Percentiles rank a stretch among this genome's conserved stretches.
Conservation (phyloP, 2,329 filamentous ascomycete genomes). For the Thielaviopsis populi region DNA sequence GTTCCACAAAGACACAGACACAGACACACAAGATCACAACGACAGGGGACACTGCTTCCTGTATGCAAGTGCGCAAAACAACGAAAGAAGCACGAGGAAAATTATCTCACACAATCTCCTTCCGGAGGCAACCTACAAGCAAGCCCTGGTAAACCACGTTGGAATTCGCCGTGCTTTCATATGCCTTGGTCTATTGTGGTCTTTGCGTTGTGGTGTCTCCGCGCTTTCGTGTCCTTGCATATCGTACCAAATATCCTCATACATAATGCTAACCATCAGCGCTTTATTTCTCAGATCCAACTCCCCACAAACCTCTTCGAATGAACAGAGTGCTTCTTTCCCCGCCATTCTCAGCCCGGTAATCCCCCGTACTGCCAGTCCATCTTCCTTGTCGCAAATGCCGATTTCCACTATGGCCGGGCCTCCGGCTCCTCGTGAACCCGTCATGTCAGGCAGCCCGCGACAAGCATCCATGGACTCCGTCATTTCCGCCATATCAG, state of each 20-base stretch:
- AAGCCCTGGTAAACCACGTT: not conserved
- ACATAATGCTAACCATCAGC: not conserved
- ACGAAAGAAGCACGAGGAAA: not conserved
- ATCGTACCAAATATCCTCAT: not conserved
- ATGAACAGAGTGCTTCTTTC: slow-evolving; percentile 13
- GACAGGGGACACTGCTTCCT: not conserved
- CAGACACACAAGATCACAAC: not conserved
- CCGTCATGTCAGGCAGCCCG: slow-evolving; percentile 27
- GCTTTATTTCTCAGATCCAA: not conserved
- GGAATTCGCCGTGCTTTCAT: not conserved
- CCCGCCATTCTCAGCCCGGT: slow-evolving; percentile 3
- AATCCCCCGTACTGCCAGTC: slow-evolving; percentile 32
- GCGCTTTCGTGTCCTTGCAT: not conserved
- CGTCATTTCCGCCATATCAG: slow-evolving; percentile 65
- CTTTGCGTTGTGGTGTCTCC: not conserved
- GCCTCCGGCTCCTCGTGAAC: slow-evolving; percentile 23
- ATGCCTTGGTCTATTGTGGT: not conserved
- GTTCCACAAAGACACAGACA: not conserved
- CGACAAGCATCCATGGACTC: slow-evolving; percentile 87
- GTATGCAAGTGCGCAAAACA: not conserved
- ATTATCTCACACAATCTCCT: not conserved
- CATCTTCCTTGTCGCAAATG: slow-evolving; percentile 23
- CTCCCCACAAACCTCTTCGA: slow-evolving; percentile 3
- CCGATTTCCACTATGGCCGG: slow-evolving; percentile 10
- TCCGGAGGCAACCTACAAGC: not conserved